A percentile compares a stretch with the other conserved stretches of the same genome.
phyloP scores from a whole-genome alignment of 768 basidiomycete genomes.

The Amanita fuliginea region DNA sequence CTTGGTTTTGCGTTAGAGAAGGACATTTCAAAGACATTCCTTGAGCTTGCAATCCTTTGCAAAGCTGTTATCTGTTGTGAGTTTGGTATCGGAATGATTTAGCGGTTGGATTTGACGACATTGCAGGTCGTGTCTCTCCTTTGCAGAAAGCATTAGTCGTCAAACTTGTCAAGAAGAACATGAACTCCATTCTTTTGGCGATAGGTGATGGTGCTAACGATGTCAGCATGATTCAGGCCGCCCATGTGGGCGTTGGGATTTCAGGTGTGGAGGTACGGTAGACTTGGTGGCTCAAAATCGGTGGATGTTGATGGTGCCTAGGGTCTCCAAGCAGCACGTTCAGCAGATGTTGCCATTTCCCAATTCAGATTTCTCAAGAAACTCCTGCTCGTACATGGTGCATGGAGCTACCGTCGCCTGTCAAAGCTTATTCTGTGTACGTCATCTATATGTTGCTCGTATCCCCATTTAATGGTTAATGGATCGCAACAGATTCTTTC shows the following conservation, averaged over 20 bases:
- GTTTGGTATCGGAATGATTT: slow-evolving; percentile 15
- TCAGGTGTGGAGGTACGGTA: slow-evolving; percentile 82
- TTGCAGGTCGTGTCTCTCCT: slow-evolving; percentile 87
- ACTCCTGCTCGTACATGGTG: slow-evolving; percentile 89
- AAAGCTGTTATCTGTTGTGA: slow-evolving; percentile 97
- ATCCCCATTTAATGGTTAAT: slow-evolving; percentile 3
- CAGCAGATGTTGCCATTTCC: slow-evolving; percentile 95
- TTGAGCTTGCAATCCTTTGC: slow-evolving; percentile 95
- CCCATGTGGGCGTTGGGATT: slow-evolving; percentile 95
- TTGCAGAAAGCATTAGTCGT: slow-evolving; percentile 96
- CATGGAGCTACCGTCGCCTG: slow-evolving; percentile 95
- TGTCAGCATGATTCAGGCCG: slow-evolving; percentile 99
- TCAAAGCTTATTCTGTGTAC: slow-evolving; percentile 94
- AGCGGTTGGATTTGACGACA: not conserved
- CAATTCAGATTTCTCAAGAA: slow-evolving; percentile 97
- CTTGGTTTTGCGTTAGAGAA: slow-evolving; percentile 89
- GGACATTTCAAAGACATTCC: slow-evolving; percentile 77
- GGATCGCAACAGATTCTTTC: slow-evolving; percentile 64
- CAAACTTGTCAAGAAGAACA: slow-evolving; percentile 97
- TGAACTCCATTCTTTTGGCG: slow-evolving; percentile 85
- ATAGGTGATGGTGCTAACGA: slow-evolving; percentile 99
- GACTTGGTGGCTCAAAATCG: not conserved
- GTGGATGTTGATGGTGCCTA: slow-evolving; percentile 17
- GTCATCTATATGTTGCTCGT: not conserved
- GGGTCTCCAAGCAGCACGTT: slow-evolving; percentile 97